Evolutionary conservation across 805 yeast species (phyloP).

Genomic region (Yamadazyma takamatsuzukensis): DNA sequence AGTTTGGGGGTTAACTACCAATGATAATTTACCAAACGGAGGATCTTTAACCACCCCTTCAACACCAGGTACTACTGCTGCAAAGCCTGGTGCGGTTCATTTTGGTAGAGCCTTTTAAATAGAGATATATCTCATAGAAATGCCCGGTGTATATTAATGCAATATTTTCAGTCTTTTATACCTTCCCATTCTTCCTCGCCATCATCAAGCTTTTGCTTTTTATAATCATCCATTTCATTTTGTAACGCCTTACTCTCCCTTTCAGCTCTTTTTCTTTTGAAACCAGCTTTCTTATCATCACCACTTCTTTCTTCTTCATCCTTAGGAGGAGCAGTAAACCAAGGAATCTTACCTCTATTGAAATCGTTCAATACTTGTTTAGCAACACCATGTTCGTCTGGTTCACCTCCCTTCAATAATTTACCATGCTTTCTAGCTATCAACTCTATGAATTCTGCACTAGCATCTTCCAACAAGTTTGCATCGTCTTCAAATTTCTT

Average conservation of each 20-base stretch:
- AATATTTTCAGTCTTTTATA: slow-evolving; percentile 16
- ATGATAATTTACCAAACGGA: slow-evolving; percentile 6
- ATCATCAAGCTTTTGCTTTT: slow-evolving; percentile 16
- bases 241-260: slow-evolving; percentile 34
- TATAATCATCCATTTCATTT: slow-evolving; percentile 17
- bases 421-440: slow-evolving; percentile 92
- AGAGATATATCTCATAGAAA: not conserved
- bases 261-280: slow-evolving; percentile 52
- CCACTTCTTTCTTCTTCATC: slow-evolving; percentile 57
- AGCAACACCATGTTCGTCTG: slow-evolving; percentile 91
- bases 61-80: slow-evolving; percentile 20
- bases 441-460: slow-evolving; percentile 75
- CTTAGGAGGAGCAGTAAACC: slow-evolving; percentile 95
- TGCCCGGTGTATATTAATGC: not conserved
- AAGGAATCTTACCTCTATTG: slow-evolving; percentile 95
- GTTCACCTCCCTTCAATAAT: slow-evolving; percentile 94
- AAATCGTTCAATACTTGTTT: slow-evolving; percentile 89
- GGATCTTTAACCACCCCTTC: slow-evolving; percentile 15
- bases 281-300: slow-evolving; percentile 51
- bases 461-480: slow-evolving; percentile 45
- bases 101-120: slow-evolving; percentile 26
- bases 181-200: slow-evolving; percentile 23
- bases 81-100: slow-evolving; percentile 23
- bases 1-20: slow-evolving; percentile 47
- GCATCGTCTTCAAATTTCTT: slow-evolving; percentile 38